Percentiles rank a stretch among this genome's conserved stretches.
Evolutionary conservation across 1,139 yeast species (phyloP).

Genomic region (Geotrichum bryndzae): DNA sequence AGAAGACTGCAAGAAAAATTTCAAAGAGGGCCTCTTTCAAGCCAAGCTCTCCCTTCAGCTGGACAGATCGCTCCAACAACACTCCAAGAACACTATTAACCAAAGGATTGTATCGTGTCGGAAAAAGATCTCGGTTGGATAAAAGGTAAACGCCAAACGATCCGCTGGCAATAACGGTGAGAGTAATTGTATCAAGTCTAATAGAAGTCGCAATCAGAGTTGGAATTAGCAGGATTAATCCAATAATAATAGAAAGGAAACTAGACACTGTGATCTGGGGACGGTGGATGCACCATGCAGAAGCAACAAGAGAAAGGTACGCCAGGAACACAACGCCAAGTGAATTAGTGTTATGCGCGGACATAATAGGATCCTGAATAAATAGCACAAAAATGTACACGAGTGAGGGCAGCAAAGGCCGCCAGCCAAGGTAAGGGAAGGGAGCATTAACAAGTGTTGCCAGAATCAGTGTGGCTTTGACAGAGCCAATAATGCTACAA

Average conservation of each 20-base stretch:
- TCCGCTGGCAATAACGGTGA: conserved; percentile 31
- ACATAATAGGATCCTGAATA: conserved; percentile 12
- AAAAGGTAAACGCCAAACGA: conserved; percentile 35
- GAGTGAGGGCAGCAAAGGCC: conserved; percentile 11
- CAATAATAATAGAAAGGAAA: conserved; percentile 10
- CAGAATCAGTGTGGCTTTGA: conserved; percentile 15
- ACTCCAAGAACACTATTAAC: conserved; percentile 20
- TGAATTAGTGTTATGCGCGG: conserved; percentile 3
- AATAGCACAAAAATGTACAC: conserved; percentile 12
- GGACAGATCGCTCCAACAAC: conserved; percentile 17
- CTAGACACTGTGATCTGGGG: conserved; percentile 13
- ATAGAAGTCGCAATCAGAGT: conserved; percentile 6
- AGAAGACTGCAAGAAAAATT: conserved; percentile 7
- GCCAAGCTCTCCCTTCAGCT: conserved; percentile 11
- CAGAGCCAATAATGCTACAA: conserved; percentile 18
- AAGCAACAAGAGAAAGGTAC: conserved; percentile 6
- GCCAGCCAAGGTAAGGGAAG: conserved; percentile 10
- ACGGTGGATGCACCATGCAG: conserved; percentile 17
- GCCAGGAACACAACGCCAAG: conserved; percentile 3
- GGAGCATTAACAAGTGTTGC: conserved; percentile 16
- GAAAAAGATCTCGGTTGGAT: conserved; percentile 32
- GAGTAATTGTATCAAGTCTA: conserved; percentile 21
- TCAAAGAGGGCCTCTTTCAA: conserved; percentile 8
- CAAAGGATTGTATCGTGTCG: conserved; percentile 32
- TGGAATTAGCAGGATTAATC: conserved; percentile 11